Evolutionary conservation across 768 basidiomycete genomes (phyloP).

Genomic region (Boletus tomentosulus): DNA sequence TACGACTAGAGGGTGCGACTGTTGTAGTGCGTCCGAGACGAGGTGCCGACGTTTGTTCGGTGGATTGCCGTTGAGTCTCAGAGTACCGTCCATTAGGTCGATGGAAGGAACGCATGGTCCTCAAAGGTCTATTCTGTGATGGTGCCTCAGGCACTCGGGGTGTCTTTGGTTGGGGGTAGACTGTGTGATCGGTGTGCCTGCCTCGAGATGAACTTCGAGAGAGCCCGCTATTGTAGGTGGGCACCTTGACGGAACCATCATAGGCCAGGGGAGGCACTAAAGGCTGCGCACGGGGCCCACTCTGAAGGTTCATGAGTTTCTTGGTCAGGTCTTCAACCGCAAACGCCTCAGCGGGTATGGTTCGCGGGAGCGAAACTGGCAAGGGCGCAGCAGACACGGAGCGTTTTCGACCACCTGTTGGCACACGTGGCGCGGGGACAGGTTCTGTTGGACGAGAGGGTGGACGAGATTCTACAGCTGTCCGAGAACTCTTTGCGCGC

Average conservation of each 20-base stretch:
- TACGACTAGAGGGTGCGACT: constrained; percentile 11
- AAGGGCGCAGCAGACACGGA: constrained; percentile 28
- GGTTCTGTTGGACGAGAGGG: constrained; percentile 14
- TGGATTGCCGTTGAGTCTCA: constrained; percentile 34
- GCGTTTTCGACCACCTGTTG: constrained; percentile 35
- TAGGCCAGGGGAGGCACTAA: constrained; percentile 4
- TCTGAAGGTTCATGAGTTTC: constrained; percentile 52
- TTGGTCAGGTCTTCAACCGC: constrained; percentile 55
- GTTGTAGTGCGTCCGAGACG: constrained; percentile 38
- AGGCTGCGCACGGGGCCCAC: constrained; percentile 18
- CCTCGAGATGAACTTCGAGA: constrained; percentile 23
- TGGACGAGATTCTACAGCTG: constrained; percentile 16
- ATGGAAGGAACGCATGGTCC: constrained; percentile 60
- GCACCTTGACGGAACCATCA: constrained; percentile 8
- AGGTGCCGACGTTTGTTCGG: constrained; percentile 26
- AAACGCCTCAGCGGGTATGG: constrained; percentile 37
- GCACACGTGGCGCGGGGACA: constrained; percentile 31
- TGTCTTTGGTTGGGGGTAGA: constrained; percentile 18
- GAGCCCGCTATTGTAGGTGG: constrained; percentile 7
- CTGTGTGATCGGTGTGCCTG: constrained; percentile 9
- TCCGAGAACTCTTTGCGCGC: constrained; percentile 32
- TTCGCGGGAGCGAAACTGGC: constrained; percentile 24
- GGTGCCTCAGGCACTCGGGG: constrained; percentile 17
- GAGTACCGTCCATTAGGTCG: constrained; percentile 36
- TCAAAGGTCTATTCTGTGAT: constrained; percentile 33